These are phyloP conservation scores for Tricholoma hemisulphureum DNA, from an alignment of 768 basidiomycete species.

Conservation along the genomic window DNA sequence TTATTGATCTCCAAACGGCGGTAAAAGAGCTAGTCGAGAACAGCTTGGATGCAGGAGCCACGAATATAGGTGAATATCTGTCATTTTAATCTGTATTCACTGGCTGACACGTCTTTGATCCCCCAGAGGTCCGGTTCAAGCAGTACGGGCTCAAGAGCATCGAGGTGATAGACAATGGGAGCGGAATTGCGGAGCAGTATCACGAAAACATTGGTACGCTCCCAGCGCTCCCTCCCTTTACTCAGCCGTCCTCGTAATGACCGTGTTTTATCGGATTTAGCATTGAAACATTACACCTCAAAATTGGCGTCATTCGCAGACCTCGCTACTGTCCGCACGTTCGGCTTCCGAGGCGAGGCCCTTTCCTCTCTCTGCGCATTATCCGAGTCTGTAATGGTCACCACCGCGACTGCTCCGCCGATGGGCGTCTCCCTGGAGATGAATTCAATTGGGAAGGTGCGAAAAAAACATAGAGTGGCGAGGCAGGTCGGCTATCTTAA, in stretches of 20 bases:
- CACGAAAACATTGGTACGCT: slow-evolving; percentile 73
- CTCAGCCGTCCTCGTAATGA: neutral
- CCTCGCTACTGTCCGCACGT: slow-evolving; percentile 69
- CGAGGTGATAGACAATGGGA: slow-evolving; percentile 92
- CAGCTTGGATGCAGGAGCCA: slow-evolving; percentile 89
- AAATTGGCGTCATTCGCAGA: slow-evolving; percentile 80
- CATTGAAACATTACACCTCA: slow-evolving; percentile 90
- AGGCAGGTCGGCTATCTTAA: slow-evolving; percentile 55
- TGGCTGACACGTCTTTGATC: neutral
- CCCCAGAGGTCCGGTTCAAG: slow-evolving; percentile 83
- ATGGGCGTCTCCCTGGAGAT: slow-evolving; percentile 80
- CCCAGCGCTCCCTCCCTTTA: neutral
- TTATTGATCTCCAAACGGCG: slow-evolving; percentile 88
- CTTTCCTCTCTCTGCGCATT: slow-evolving; percentile 90
- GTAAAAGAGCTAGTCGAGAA: slow-evolving; percentile 98
- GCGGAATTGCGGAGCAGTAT: slow-evolving; percentile 76
- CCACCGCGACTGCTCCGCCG: slow-evolving; percentile 76
- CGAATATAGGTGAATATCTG: slow-evolving; percentile 64
- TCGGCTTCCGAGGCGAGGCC: slow-evolving; percentile 96
- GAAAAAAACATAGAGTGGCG: slow-evolving; percentile 61
- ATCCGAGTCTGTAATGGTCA: slow-evolving; percentile 63
- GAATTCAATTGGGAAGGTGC: slow-evolving; percentile 61
- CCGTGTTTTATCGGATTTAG: slow-evolving; percentile 43
- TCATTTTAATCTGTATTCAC: neutral
- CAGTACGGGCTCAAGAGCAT: slow-evolving; percentile 79